A percentile compares a stretch with the other conserved stretches of the same genome.
These are phyloP conservation scores for Acanthamoeba sp. DNA, from an alignment of 208 protist species.

Conservation along the genomic window DNA sequence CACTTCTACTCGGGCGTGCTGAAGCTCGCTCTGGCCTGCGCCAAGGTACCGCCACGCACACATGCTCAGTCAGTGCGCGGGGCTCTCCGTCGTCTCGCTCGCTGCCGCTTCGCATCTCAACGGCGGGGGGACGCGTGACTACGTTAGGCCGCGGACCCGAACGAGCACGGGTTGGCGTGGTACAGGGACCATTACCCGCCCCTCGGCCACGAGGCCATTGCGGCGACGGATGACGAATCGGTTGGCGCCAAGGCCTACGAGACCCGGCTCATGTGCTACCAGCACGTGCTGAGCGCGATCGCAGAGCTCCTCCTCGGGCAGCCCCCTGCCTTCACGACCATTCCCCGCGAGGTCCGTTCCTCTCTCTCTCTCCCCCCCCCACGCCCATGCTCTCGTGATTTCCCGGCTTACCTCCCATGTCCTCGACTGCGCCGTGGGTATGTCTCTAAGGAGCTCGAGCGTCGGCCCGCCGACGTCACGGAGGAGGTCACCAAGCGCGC, in stretches of 20 bases:
- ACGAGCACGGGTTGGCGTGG: background rate
- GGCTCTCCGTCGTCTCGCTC: too few relatives aligned
- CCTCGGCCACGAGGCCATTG: background rate
- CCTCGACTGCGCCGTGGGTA: too few relatives aligned
- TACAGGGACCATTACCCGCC: background rate
- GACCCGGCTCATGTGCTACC: background rate
- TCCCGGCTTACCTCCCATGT: too few relatives aligned
- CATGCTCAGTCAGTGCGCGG: too few relatives aligned
- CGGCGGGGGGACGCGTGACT: too few relatives aligned
- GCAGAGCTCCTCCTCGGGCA: conserved; percentile 3
- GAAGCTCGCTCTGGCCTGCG: conserved; percentile 10
- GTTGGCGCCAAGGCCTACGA: background rate
- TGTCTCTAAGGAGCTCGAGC: conserved; percentile 37
- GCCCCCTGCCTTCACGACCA: background rate
- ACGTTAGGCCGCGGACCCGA: background rate
- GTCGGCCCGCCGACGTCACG: background rate
- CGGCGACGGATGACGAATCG: background rate
- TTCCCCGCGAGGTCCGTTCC: background rate
- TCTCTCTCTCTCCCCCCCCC: background rate
- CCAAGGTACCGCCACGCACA: background rate
- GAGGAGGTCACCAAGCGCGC: background rate
- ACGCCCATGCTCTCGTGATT: too few relatives aligned
- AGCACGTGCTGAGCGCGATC: background rate
- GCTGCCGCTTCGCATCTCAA: too few relatives aligned
- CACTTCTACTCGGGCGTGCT: conserved; percentile 28